Percentiles rank a stretch among this genome's conserved stretches.
These are phyloP conservation scores for Pestalotiopsis sp. DNA, from an alignment of 2,329 filamentous ascomycete genomes.

Conservation along the genomic window DNA sequence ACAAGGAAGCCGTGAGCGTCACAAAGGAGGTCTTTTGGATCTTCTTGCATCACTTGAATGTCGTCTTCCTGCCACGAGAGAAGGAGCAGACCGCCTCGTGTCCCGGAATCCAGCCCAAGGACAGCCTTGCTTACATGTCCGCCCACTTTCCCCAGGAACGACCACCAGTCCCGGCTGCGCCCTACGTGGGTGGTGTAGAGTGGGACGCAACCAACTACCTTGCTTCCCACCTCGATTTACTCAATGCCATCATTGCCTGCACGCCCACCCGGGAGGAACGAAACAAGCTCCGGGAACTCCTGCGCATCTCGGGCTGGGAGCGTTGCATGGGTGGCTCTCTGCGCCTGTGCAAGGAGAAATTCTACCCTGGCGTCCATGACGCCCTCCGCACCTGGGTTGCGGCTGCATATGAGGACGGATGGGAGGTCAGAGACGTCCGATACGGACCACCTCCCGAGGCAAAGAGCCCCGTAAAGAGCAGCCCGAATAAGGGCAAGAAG, in stretches of 20 bases:
- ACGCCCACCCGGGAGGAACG: constrained; percentile 69
- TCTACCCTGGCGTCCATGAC: constrained; percentile 90
- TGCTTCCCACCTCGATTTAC: constrained; percentile 84
- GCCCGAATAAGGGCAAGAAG: constrained; percentile 37
- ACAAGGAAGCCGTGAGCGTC: constrained; percentile 86
- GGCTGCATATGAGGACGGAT: constrained; percentile 83
- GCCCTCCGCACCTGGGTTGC: constrained; percentile 87
- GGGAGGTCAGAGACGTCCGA: constrained; percentile 79
- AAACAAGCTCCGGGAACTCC: constrained; percentile 74
- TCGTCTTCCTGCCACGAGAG: constrained; percentile 66
- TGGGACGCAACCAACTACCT: constrained; percentile 99
- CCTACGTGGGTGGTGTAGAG: constrained; percentile 95
- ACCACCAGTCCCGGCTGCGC: constrained; percentile 88
- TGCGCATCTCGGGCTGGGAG: constrained; percentile 86
- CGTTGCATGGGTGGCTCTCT: constrained; percentile 82
- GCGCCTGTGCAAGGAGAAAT: constrained; percentile 94
- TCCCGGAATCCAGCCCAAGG: constrained; percentile 23
- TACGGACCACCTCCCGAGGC: constrained; percentile 60
- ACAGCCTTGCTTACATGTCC: constrained; percentile 61
- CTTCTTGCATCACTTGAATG: constrained; percentile 91
- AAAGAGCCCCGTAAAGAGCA: constrained; percentile 45
- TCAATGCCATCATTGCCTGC: constrained; percentile 87
- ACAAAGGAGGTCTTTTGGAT: constrained; percentile 99
- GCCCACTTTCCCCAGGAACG: constrained; percentile 81
- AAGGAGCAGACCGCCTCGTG: constrained; percentile 33